A percentile compares a stretch with the other conserved stretches of the same genome.
phyloP scores from a whole-genome alignment of 106 monocot genomes.

The Platanthera zijinensis region DNA sequence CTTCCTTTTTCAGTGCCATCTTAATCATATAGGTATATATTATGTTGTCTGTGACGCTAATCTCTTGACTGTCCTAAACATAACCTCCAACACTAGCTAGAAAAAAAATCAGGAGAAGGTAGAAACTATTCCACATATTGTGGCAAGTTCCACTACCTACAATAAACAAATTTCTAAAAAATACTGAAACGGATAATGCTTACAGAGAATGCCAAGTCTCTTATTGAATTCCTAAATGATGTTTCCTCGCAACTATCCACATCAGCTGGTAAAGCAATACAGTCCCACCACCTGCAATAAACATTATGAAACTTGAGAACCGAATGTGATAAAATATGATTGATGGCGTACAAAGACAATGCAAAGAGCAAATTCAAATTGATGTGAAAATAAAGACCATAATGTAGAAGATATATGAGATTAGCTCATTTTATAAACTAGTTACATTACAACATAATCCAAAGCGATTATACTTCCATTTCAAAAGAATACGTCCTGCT shows the following conservation, averaged over 20 bases:
- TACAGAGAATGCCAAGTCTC: slow-evolving; percentile 70
- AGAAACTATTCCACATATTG: not conserved
- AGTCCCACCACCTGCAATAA: slow-evolving; percentile 97
- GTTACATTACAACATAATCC: too few relatives aligned
- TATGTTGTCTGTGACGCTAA: too few relatives aligned
- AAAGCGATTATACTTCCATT: too few relatives aligned
- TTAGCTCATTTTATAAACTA: too few relatives aligned
- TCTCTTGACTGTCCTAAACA: too few relatives aligned
- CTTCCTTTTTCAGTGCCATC: too few relatives aligned
- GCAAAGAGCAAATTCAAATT: too few relatives aligned
- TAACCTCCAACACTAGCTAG: not conserved
- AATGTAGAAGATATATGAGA: too few relatives aligned
- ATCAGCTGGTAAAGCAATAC: slow-evolving; percentile 87
- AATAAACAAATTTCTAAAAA: not conserved
- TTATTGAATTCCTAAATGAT: slow-evolving; percentile 77
- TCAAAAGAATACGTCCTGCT: too few relatives aligned
- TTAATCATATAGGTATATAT: too few relatives aligned
- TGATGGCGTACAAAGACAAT: not conserved
- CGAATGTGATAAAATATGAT: not conserved
- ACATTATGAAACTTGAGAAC: not conserved
- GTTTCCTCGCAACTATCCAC: slow-evolving; percentile 44
- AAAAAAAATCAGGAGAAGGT: not conserved
- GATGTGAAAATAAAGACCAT: too few relatives aligned
- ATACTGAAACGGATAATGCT: slow-evolving; percentile 11
- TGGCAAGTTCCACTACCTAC: not conserved